Conservation (phyloP, 176 grass and related monocot species). For the Oryza meyeriana region DNA sequence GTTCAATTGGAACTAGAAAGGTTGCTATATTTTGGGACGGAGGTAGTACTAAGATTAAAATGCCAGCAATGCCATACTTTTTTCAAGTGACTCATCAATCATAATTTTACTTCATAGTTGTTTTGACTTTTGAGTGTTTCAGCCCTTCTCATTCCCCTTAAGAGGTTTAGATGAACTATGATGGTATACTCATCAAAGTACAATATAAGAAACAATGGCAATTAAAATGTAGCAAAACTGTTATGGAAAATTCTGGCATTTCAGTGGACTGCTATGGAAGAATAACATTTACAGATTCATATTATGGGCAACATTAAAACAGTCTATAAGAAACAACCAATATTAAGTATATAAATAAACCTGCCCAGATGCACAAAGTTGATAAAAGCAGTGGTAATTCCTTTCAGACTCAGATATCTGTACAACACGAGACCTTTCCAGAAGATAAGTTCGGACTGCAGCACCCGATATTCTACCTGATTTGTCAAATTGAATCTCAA, state of each 20-base stretch:
- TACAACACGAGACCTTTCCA: constrained; percentile 85
- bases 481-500: constrained; percentile 86
- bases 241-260: neutral
- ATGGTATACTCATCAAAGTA: neutral
- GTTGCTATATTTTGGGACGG: too few species aligned
- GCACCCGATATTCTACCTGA: constrained; percentile 81
- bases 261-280: neutral
- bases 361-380: constrained; percentile 83
- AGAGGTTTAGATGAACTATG: neutral
- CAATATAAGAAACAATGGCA: neutral
- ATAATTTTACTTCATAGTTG: neutral
- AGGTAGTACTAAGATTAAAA: neutral
- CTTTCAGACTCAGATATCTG: constrained; percentile 76
- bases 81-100: neutral
- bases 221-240: neutral
- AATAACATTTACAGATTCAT: neutral
- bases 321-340: neutral
- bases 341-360: constrained; percentile 41
- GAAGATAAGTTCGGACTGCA: constrained; percentile 79
- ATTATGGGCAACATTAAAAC: neutral
- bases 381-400: constrained; percentile 93
- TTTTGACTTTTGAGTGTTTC: neutral
- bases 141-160: neutral
- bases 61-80: neutral
- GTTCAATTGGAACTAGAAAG: too few species aligned